These are phyloP conservation scores for Trichosanthes truncata DNA, from an alignment of 306 rosid species.

Conservation along the genomic window DNA sequence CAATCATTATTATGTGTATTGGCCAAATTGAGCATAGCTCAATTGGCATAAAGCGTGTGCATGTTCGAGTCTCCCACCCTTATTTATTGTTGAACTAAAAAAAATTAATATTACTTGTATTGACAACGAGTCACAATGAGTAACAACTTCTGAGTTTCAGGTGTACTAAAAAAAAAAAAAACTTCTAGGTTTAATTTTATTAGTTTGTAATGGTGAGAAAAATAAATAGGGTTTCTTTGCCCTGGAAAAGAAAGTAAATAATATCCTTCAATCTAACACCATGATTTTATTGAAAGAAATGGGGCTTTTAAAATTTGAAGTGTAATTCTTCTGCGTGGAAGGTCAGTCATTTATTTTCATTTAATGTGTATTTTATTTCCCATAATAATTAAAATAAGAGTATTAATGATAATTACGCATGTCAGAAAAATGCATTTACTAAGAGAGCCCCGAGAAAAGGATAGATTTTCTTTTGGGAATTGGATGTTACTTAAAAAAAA, in stretches of 20 bases:
- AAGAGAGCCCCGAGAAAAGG: background rate
- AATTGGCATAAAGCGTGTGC: too few relatives aligned
- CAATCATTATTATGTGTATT: too few relatives aligned
- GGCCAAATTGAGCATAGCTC: too few relatives aligned
- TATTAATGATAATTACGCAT: background rate
- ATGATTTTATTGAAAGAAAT: background rate
- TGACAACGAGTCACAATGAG: too few relatives aligned
- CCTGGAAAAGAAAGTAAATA: background rate
- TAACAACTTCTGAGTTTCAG: too few relatives aligned
- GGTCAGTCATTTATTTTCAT: background rate
- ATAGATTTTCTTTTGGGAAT: background rate
- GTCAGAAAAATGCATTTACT: background rate
- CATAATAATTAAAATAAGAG: background rate
- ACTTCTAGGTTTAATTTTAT: background rate
- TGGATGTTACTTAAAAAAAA: too few relatives aligned
- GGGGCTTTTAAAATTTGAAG: background rate
- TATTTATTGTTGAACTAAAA: too few relatives aligned
- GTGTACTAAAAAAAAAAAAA: too few relatives aligned
- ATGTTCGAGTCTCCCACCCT: too few relatives aligned
- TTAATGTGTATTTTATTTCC: background rate
- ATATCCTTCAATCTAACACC: background rate
- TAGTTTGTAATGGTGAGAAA: background rate
- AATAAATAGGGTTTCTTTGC: background rate
- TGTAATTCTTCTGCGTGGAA: background rate
- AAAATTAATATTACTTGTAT: too few relatives aligned